These are phyloP conservation scores for Puccinia triticina DNA, from an alignment of 1,284 basidiomycete genomes.

Conservation along the genomic window DNA sequence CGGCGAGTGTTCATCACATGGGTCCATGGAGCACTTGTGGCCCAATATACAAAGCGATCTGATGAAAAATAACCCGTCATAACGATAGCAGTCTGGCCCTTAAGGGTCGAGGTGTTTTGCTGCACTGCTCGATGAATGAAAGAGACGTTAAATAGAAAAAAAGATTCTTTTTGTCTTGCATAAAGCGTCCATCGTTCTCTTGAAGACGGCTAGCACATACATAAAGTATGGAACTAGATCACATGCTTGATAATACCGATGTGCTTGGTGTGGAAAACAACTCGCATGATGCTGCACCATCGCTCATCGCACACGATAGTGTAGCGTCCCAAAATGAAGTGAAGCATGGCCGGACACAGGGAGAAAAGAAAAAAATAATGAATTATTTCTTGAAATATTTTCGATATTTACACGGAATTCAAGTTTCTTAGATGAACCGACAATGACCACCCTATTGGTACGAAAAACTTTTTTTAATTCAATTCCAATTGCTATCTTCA, in stretches of 20 bases:
- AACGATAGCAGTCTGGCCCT: neutral
- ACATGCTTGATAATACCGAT: constrained; percentile 13
- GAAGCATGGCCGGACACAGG: constrained; percentile 10
- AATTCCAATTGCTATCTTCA: neutral
- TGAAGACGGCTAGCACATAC: constrained; percentile 1
- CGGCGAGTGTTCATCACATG: neutral
- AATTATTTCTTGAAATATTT: no score
- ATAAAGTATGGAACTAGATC: constrained; percentile 5
- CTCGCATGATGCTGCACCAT: constrained; percentile 9
- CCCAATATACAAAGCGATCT: no score
- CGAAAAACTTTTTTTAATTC: no score
- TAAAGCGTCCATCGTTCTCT: neutral
- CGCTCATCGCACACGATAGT: neutral
- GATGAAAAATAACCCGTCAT: neutral
- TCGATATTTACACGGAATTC: neutral
- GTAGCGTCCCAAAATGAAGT: neutral
- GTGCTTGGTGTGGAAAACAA: constrained; percentile 11
- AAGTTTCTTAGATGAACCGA: neutral
- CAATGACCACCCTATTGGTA: neutral
- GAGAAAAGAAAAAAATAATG: neutral
- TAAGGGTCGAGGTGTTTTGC: neutral
- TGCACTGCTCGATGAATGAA: neutral
- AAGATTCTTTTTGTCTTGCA: neutral
- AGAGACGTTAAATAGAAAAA: neutral
- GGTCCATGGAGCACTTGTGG: neutral